Base-by-base conservation (phyloP, 176 grass and related monocot species). In the Ananas comosus region DNA sequence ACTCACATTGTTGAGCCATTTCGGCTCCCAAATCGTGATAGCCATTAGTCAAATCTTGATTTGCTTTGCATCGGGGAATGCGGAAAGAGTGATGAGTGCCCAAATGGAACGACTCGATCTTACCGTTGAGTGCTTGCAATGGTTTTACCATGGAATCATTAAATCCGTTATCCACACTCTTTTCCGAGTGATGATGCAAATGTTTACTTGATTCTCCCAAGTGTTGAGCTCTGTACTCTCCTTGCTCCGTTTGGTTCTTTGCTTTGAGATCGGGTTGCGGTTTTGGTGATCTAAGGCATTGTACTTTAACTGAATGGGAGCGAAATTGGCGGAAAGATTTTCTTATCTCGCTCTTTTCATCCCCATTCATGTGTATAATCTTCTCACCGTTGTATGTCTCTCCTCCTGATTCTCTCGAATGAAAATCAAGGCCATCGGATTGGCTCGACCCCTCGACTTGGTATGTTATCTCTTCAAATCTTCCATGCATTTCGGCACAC, bases 381-480 rank as follows among this genome's bases (percentile, higher is more conserved):
- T 70, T 85, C 76, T 78, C 76, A 49, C 65, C 73, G 74, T 79
- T 63, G 78, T 63, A 53, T 78, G 54, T 56, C 47, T 57, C 71
- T 65, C 79, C 82, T 72, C 81, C 79, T 2, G 63, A 78, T 49
- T 70, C 74, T 28, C 79, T 82, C 54, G 66, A 59, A 69, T 78
- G 52, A 2, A 67, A 72, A 21, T 79, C 74, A 17, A 75, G 66
- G 11, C 52, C 64, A 64, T 57, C 49, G 17, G 10, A 27, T 49
- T 53, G 57, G 66, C 52, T 71, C 10, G 61, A 65, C 47, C 68
- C 73, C 24, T 89, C 67, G 12, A 84, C 78, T 76, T 86, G 80
- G 74, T 88, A 91, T 0, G 58, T 88, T 64, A 96, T 86, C 85
- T 96, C 88, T 71, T 91, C 91, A 65, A 96, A 96, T 64, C 85